phyloP scores from a whole-genome alignment of 441 rosid species.

The Erodium texanum region DNA sequence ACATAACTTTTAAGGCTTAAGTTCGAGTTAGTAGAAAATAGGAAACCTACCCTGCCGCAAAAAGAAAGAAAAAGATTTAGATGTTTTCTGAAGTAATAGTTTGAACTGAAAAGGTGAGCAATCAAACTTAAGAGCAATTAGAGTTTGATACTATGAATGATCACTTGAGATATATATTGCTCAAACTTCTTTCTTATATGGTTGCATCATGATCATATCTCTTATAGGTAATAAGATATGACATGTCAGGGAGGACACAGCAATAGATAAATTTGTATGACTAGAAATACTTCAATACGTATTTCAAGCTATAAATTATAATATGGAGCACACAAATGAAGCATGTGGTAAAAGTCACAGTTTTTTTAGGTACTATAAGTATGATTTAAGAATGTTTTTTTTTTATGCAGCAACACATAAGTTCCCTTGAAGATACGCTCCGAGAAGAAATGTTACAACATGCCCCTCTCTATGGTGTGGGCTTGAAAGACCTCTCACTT shows the following conservation, averaged over 20 bases:
- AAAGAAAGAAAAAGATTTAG: not conserved
- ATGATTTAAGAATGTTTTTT: not conserved
- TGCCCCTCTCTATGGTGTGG: constrained; percentile 5
- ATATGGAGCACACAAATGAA: not conserved
- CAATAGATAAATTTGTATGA: too few species aligned
- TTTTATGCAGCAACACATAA: constrained; percentile 1
- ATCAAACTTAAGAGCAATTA: too few species aligned
- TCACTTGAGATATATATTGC: not conserved
- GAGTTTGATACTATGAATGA: not conserved
- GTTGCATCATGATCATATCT: too few species aligned
- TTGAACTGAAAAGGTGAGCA: not conserved
- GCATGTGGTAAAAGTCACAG: too few species aligned
- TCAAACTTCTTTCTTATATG: not conserved
- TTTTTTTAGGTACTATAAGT: not conserved
- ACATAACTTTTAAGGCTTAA: not conserved
- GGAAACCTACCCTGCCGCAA: not conserved
- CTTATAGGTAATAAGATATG: too few species aligned
- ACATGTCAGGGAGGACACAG: too few species aligned
- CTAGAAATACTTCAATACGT: too few species aligned
- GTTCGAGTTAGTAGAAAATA: not conserved
- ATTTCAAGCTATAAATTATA: not conserved
- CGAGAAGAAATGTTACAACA: constrained; percentile 6
- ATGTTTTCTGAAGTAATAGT: not conserved
- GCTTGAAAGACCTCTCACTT: not conserved
- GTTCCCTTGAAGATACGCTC: not conserved